phyloP scores from a whole-genome alignment of 495 filamentous ascomycete genomes.

The Tuber microsphaerosporum region DNA sequence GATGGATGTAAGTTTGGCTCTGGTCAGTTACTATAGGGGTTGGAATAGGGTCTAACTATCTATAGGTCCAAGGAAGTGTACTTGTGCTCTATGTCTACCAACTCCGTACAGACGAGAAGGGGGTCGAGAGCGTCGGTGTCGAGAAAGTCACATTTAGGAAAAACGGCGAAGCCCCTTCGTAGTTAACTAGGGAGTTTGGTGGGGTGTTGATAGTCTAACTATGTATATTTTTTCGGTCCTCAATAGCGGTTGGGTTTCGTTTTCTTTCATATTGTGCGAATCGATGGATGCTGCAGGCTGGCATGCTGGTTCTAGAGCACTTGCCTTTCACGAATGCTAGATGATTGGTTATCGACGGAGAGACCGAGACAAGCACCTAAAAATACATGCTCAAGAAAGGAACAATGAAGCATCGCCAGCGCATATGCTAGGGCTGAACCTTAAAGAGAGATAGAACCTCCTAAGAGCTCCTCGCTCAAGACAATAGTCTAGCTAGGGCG shows the following conservation, averaged over 20 bases:
- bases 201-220: background rate
- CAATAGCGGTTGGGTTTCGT: background rate
- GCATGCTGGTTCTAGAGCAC: background rate
- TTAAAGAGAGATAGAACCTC: background rate
- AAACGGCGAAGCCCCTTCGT: conserved; percentile 45
- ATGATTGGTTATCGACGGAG: background rate
- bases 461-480: background rate
- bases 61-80: conserved; percentile 91
- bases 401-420: background rate
- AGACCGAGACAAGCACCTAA: background rate
- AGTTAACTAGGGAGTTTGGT: background rate
- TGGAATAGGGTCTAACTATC: conserved; percentile 10
- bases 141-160: conserved; percentile 98
- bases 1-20: conserved; percentile 80
- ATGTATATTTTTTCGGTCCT: background rate
- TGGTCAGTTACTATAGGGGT: background rate
- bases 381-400: background rate
- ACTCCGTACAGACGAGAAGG: conserved; percentile 78
- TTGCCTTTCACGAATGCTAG: background rate
- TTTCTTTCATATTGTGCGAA: background rate
- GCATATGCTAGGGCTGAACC: background rate
- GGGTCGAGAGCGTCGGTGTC: conserved; percentile 83
- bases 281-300: background rate
- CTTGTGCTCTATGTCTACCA: conserved; percentile 98
- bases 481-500: background rate